phyloP scores from a whole-genome alignment of 495 filamentous ascomycete genomes.

The Neurospora discreta region DNA sequence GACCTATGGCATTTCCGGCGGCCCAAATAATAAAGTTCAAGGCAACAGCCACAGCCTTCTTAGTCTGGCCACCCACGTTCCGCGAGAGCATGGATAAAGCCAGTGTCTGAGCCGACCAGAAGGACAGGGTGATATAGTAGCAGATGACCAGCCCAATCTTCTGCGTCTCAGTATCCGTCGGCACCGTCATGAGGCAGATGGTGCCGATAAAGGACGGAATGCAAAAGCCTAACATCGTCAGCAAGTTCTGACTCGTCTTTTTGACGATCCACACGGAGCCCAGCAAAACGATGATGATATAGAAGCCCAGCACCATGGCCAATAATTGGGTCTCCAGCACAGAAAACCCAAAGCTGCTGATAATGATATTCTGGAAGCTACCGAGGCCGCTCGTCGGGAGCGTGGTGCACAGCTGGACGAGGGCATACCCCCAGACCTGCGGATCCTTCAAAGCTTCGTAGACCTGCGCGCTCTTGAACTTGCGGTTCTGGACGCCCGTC shows the following conservation, averaged over 20 bases:
- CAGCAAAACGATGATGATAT: conserved; percentile 57
- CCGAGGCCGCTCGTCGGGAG: conserved; percentile 57
- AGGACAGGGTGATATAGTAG: conserved; percentile 46
- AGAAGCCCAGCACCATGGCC: conserved; percentile 60
- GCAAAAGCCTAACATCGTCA: conserved; percentile 52
- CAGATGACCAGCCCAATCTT: conserved; percentile 43
- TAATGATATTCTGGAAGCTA: conserved; percentile 55
- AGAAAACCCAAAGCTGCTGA: conserved; percentile 37
- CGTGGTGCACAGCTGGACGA: conserved; percentile 54
- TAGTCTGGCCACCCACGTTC: conserved; percentile 46
- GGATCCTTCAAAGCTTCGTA: conserved; percentile 38
- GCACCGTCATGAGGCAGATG: conserved; percentile 43
- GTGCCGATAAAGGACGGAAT: conserved; percentile 52
- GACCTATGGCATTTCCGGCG: conserved; percentile 38
- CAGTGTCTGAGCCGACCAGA: conserved; percentile 48
- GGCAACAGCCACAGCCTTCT: conserved; percentile 38
- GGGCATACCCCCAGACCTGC: conserved; percentile 36
- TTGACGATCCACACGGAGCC: conserved; percentile 54
- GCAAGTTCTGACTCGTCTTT: conserved; percentile 49
- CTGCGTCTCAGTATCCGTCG: conserved; percentile 29
- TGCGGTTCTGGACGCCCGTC: conserved; percentile 55
- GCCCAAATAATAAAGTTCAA: conserved; percentile 41
- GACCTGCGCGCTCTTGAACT: conserved; percentile 35
- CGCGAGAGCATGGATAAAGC: conserved; percentile 39
- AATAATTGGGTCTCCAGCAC: conserved; percentile 44